Evolutionary conservation across 345 rosid species (phyloP), one percentile per base, ranked within the genome.

Genomic region (Conringia planisiliqua): DNA sequence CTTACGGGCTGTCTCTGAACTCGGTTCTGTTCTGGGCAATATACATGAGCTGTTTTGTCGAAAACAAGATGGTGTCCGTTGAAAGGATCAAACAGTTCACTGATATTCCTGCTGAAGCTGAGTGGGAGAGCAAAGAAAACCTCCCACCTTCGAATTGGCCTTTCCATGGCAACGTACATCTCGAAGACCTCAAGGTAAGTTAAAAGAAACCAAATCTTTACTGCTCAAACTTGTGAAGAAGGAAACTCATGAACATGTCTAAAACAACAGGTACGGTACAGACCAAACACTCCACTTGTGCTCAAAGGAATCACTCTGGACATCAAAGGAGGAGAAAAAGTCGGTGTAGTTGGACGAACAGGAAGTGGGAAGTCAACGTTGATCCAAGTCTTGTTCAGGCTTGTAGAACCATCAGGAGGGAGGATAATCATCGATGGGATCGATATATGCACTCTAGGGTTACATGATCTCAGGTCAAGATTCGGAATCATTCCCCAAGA

Each of bases 401-500:
- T 95, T 66, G 93, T 95, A 66, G 99, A 95, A 62, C 97, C 97
- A 5, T 80, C 96, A 6, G 92, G 75, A 43, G 99, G 99, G 62
- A 86, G 71, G 68, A 90, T 95, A 58, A 78, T 87, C 16, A 84
- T 95, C n/a, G 99, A 95, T 59, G 96, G 90, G 27, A 85, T 95
- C 13, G 89, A 95, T 77, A 87, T 91, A 44, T 75, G 83, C 68
- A 56, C 65, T 72, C 68, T 91, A 5, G 98, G 98, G 26, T 88
- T 93, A n/a, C 98, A 89, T 36, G 89, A 93, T 83, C 94, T 93
- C 30, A 82, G 98, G 77, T 88, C 98, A 62, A 85, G 98, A 18
- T 89, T 93, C 29, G 94, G 98, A 30, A 95, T 91, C 85, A 95
- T 95, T 62, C 97, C 97, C 13, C 99, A 95, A 80, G 99, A 95